Evolutionary conservation across 495 filamentous ascomycete genomes (phyloP), one percentile per base, ranked within the genome.

Genomic region (Hypoxylon intermedium): DNA sequence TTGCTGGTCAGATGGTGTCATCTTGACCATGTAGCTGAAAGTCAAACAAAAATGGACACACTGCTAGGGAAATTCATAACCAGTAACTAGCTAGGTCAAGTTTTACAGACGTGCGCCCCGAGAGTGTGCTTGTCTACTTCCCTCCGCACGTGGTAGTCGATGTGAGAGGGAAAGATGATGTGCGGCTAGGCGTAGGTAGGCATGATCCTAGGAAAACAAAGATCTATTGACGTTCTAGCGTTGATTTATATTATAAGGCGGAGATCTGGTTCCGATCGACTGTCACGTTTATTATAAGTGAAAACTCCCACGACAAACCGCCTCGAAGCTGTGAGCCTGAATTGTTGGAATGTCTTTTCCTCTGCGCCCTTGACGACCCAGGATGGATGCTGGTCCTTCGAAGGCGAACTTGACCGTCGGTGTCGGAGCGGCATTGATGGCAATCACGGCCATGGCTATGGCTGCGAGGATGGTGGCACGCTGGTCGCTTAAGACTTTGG

Each of bases 361-460:
- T 33, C 30, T 5, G 3, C 34, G 5, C 1, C 15, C 42, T 34
- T 9, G 28, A 38, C 33, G 56, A 42, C 45, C 12, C 11, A 26
- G 24, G 41, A 33, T 40, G 33, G 38, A 9, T 13, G 40, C 26
- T n/a, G 46, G 38, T 11, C 31, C 6, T 52, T 46, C 49, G 15
- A 55, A 48, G 33, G 24, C 6, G 13, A 21, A 38, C 19, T 42
- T 43, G n/a, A 20, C 42, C 9, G 9, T 65, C 45, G 52, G 7
- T 12, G 58, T 45, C 30, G 63, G 58, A 3, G 54, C 34, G 49
- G 44, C 26, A 16, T 47, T 67, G 44, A 28, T 68, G 9, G 26
- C 53, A 11, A 31, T 62, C 3, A 68, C 65, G 5, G 53, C 50
- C 20, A 1, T 68, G 16, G 45, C 52, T 31, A 54, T 68, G 30